Evolutionary conservation across 306 rosid species (phyloP), one percentile per base, ranked within the genome.

Genomic region (Medicago ruthenica): DNA sequence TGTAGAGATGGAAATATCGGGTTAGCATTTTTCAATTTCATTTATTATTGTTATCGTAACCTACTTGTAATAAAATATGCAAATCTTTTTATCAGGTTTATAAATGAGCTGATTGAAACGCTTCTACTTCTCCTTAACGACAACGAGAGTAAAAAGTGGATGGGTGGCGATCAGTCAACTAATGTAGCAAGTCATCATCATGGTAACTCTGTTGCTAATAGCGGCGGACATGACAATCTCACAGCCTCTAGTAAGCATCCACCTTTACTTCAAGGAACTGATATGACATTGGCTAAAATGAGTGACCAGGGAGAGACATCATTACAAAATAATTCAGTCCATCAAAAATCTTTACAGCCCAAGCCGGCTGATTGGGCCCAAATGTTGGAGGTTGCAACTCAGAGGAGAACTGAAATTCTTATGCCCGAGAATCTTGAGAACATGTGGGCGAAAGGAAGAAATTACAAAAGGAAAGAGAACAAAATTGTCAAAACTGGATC

Each of bases 371-470:
- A 88, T 70, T 92, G 99, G 99, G 98, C 92, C 62, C 88, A 84
- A 54, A 68, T 71, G 74, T 83, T 96, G 83, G 91, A 96, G 65
- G 98, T 85, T 70, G 98, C 87, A 31, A 92, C 96, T 63, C 96
- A 96, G 84, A 87, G 96, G 81, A 92, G 98, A 85, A 89, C 98
- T 79, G 97, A 92, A 73, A 92, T 90, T 88, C 99, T 92, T 73
- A 80, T 86, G 87, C 98, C 99, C 47, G 98, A 96, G 89, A 96
- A 96, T 88, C 97, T 96, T 22, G 99, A 96, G 81, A 96, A 96
- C 84, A 83, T 96, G 98, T 96, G 99, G 99, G 82, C 99, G n/a
- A 96, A 92, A 80, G 99, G 99, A 83, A 88, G 89, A 74, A 86
- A 96, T 70, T 96, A 96, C 79, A 92, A 88, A 72, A 92, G 76